A percentile compares a stretch with the other conserved stretches of the same genome.
phyloP scores from a whole-genome alignment of 2,329 filamentous ascomycete genomes.

The Pestalotiopsis sp. region DNA sequence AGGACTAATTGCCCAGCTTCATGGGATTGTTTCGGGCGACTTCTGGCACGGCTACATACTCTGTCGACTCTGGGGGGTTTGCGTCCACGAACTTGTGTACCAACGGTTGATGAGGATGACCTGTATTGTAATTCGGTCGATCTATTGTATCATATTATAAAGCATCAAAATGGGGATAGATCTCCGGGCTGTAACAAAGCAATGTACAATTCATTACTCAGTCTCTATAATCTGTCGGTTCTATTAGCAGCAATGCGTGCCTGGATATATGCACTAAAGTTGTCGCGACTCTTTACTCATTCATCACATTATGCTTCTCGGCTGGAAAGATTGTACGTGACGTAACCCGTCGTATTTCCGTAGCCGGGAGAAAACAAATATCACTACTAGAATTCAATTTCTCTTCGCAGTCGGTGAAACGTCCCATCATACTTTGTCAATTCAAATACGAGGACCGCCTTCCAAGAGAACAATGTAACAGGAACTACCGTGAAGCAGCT shows the following conservation, averaged over 20 bases:
- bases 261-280: not conserved
- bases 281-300: no score
- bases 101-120: not conserved
- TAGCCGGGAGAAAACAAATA: no score
- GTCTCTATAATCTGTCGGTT: not conserved
- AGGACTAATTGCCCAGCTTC: not conserved
- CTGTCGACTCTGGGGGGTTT: not conserved
- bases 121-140: not conserved
- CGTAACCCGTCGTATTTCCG: no score
- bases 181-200: constrained; percentile 7
- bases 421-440: not conserved
- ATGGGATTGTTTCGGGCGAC: not conserved
- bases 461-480: not conserved
- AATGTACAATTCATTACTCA: constrained; percentile 4
- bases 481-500: not conserved
- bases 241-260: not conserved
- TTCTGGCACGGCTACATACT: not conserved
- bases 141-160: constrained; percentile 18
- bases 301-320: no score
- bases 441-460: not conserved
- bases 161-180: constrained; percentile 13
- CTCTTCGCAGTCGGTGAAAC: not conserved
- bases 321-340: no score
- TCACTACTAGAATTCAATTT: not conserved
- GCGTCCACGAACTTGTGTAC: not conserved